Percentiles rank a stretch among this genome's conserved stretches.
phyloP scores from a whole-genome alignment of 2,329 filamentous ascomycete genomes.

The Clathrospora elynae region DNA sequence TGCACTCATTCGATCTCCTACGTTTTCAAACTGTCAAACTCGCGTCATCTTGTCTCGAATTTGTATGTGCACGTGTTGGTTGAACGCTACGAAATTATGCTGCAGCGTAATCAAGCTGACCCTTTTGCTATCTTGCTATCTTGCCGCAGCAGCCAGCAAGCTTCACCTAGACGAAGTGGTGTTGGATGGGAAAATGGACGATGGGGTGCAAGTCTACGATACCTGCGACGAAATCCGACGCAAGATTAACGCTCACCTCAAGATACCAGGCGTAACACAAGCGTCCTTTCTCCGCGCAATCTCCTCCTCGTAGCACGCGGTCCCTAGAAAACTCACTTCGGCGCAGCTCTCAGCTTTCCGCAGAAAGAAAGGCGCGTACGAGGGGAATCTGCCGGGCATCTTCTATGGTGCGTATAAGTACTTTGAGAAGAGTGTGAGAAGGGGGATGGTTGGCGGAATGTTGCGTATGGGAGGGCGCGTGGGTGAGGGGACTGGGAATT shows the following conservation, averaged over 20 bases:
- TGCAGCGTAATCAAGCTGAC: too few species aligned
- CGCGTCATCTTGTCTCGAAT: too few species aligned
- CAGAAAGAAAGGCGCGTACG: conserved; percentile 54
- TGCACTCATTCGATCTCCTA: too few species aligned
- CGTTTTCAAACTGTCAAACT: too few species aligned
- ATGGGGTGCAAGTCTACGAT: too few species aligned
- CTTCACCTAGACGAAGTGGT: too few species aligned
- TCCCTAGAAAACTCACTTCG: conserved; percentile 48
- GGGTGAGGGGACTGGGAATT: too few species aligned
- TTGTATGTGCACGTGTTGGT: too few species aligned
- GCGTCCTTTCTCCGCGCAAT: conserved; percentile 59
- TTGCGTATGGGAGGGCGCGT: background rate
- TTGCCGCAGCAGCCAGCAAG: too few species aligned
- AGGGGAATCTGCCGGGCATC: conserved; percentile 56
- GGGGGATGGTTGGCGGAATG: background rate
- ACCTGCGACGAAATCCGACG: conserved; percentile 63
- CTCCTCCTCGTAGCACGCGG: conserved; percentile 49
- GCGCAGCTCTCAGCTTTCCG: conserved; percentile 58
- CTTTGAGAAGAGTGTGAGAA: conserved; percentile 58
- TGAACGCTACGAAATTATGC: too few species aligned
- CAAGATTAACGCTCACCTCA: conserved; percentile 61
- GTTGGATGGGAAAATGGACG: too few species aligned
- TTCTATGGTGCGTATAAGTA: conserved; percentile 64
- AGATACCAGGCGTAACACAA: conserved; percentile 56
- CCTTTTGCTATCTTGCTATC: too few species aligned